Percentiles rank a stretch among this genome's conserved stretches.
These are phyloP conservation scores for Posidonia australis DNA, from an alignment of 106 monocot genomes.

Conservation along the genomic window DNA sequence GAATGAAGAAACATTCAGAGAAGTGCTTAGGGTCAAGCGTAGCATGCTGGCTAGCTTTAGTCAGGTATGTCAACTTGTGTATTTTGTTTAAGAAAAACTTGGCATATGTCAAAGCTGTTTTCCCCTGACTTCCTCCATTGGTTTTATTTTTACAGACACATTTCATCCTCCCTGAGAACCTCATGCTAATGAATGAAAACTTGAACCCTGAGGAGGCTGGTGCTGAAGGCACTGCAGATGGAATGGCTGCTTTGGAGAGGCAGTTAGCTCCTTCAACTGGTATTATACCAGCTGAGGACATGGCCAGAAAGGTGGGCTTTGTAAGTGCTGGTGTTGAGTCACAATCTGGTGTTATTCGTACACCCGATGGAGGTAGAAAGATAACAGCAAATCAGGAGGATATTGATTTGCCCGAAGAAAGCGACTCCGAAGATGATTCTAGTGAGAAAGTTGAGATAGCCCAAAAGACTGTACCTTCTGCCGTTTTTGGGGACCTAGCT, in stretches of 20 bases:
- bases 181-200: conserved; percentile 83
- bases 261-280: conserved; percentile 27
- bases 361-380: conserved; percentile 30
- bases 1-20: conserved; percentile 95
- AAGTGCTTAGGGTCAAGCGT: conserved; percentile 86
- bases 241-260: conserved; percentile 86
- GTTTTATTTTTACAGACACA: conserved; percentile 52
- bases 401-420: conserved; percentile 87
- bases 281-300: conserved; percentile 7
- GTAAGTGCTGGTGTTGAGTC: conserved; percentile 71
- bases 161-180: conserved; percentile 76
- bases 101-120: not conserved
- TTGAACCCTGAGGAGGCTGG: conserved; percentile 51
- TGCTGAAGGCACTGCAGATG: conserved; percentile 55
- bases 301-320: conserved; percentile 48
- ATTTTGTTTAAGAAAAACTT: not conserved
- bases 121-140: not conserved
- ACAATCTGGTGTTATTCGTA: conserved; percentile 16
- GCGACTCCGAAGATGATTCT: conserved; percentile 40
- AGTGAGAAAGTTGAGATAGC: conserved; percentile 58
- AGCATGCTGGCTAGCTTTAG: conserved; percentile 84
- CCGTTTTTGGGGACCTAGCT: conserved; percentile 87
- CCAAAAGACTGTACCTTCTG: conserved; percentile 63
- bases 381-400: conserved; percentile 55
- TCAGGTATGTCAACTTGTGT: conserved; percentile 40